A percentile compares a stretch with the other conserved stretches of the same genome.
These are phyloP conservation scores for Achlya hypogyna DNA, from an alignment of 352 stramenopile species.

Conservation along the genomic window DNA sequence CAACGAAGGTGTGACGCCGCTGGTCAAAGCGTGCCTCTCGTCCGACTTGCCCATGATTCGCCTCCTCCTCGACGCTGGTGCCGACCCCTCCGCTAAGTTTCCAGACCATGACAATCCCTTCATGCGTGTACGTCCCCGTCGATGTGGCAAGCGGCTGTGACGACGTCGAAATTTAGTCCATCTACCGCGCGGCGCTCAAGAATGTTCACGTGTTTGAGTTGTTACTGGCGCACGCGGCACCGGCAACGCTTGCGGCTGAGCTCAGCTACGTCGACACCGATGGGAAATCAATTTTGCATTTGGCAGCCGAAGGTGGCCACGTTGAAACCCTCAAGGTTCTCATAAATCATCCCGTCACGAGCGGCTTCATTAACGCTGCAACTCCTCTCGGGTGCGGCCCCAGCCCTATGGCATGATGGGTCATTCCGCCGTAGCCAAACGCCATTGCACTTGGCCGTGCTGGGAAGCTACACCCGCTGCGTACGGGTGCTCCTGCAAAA, in stretches of 20 bases:
- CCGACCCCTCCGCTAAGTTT: not conserved
- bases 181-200: not conserved
- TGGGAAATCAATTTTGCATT: slow-evolving; percentile 41
- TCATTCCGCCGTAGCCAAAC: not conserved
- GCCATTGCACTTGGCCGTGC: slow-evolving; percentile 13
- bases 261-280: slow-evolving; percentile 30
- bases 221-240: slow-evolving; percentile 23
- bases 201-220: slow-evolving; percentile 31
- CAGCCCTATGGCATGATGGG: too few relatives aligned
- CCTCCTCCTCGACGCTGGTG: slow-evolving; percentile 1
- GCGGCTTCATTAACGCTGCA: not conserved
- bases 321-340: slow-evolving; percentile 17
- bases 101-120: not conserved
- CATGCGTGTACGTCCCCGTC: slow-evolving; percentile 1
- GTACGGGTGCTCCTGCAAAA: not conserved
- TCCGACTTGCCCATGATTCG: slow-evolving; percentile 4
- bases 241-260: slow-evolving; percentile 18
- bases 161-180: not conserved
- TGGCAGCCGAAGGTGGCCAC: slow-evolving; percentile 32
- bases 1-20: slow-evolving; percentile 12
- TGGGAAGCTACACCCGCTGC: not conserved
- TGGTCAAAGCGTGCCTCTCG: slow-evolving; percentile 3
- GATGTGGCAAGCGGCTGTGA: not conserved
- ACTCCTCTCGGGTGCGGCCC: not conserved
- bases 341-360: not conserved